Percentiles rank a stretch among this genome's conserved stretches.
Conservation (phyloP, 1,284 basidiomycete genomes). For the Blastosporella zonata region DNA sequence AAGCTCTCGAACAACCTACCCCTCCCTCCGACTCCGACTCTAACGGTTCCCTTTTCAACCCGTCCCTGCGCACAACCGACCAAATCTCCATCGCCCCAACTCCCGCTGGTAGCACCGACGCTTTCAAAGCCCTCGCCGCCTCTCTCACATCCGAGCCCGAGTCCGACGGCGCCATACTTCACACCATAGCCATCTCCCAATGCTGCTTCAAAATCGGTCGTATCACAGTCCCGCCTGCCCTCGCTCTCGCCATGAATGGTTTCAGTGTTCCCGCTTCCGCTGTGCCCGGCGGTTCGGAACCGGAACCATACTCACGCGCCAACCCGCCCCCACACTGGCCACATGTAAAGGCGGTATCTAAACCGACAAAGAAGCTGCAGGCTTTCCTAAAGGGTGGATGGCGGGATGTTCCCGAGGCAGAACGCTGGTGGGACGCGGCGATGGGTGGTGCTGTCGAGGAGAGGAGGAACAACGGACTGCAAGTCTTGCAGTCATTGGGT, state of each 20-base stretch:
- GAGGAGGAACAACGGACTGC: conserved; percentile 28
- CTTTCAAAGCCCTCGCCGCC: conserved; percentile 35
- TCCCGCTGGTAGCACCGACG: conserved; percentile 23
- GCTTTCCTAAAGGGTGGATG: conserved; percentile 54
- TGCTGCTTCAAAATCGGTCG: conserved; percentile 75
- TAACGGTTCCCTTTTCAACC: conserved; percentile 22
- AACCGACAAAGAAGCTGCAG: conserved; percentile 35
- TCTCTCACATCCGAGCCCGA: conserved; percentile 37
- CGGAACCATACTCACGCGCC: conserved; percentile 34
- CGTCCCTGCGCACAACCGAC: conserved; percentile 19
- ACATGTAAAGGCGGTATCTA: conserved; percentile 36
- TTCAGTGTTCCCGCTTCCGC: conserved; percentile 36
- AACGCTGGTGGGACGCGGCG: conserved; percentile 66
- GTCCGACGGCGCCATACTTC: conserved; percentile 56
- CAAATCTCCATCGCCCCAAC: conserved; percentile 20
- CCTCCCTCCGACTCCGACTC: conserved; percentile 23
- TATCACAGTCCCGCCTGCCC: conserved; percentile 70
- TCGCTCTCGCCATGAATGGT: conserved; percentile 56
- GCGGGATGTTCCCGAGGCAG: conserved; percentile 47
- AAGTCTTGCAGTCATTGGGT: conserved; percentile 15
- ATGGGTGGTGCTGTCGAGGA: conserved; percentile 49
- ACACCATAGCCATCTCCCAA: conserved; percentile 68
- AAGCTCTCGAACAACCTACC: conserved; percentile 16
- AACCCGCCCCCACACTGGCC: conserved; percentile 57
- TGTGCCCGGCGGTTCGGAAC: conserved; percentile 9